These are phyloP conservation scores for Rubia peregrina DNA, from an alignment of 305 asterid species.

Conservation along the genomic window DNA sequence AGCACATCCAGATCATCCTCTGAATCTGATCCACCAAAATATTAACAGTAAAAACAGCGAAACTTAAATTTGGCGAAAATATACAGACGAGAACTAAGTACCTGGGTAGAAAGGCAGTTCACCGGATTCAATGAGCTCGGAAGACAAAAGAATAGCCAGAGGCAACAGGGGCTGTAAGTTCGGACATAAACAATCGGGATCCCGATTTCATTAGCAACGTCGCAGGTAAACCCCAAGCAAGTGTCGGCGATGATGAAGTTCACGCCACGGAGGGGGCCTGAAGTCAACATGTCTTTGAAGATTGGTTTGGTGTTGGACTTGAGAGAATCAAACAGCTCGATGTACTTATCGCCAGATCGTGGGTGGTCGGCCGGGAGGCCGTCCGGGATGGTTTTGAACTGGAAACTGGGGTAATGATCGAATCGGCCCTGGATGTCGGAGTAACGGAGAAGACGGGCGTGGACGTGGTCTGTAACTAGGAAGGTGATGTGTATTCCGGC, in stretches of 20 bases:
- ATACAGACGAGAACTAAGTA: neutral
- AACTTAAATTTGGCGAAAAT: neutral
- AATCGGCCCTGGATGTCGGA: constrained; percentile 35
- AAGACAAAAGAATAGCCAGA: constrained; percentile 27
- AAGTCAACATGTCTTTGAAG: constrained; percentile 14
- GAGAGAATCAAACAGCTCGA: constrained; percentile 21
- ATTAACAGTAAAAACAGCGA: too few species aligned
- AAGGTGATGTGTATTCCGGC: constrained; percentile 39
- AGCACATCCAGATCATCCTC: constrained; percentile 18
- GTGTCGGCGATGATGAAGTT: constrained; percentile 23
- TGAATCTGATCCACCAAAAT: neutral
- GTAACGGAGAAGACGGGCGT: constrained; percentile 38
- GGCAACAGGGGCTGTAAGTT: constrained; percentile 18
- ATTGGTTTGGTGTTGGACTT: constrained; percentile 9
- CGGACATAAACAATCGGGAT: constrained; percentile 20
- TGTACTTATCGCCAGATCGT: constrained; percentile 35
- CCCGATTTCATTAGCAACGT: constrained; percentile 22
- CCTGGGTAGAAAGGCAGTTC: constrained; percentile 32
- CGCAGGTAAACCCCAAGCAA: constrained; percentile 18
- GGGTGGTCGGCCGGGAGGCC: constrained; percentile 56
- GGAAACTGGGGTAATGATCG: constrained; percentile 34
- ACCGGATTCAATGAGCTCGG: constrained; percentile 24
- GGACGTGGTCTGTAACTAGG: constrained; percentile 43
- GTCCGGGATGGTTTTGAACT: constrained; percentile 39
- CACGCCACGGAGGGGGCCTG: neutral